Conservation (phyloP, 2,329 filamentous ascomycete genomes). For the Leptographium flavum region DNA sequence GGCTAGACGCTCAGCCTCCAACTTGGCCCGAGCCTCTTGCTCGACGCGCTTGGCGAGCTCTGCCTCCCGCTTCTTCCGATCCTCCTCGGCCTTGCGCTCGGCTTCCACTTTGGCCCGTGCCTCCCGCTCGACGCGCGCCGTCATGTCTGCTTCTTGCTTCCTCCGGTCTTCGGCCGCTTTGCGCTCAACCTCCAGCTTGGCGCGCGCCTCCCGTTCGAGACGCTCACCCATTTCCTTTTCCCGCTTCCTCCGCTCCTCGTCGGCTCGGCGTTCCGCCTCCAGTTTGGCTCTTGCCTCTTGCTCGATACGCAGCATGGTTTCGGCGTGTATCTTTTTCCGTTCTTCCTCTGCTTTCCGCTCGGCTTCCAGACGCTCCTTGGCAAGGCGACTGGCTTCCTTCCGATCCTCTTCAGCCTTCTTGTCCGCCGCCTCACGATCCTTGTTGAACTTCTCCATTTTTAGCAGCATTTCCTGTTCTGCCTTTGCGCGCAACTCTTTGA, state of each 20-base stretch:
- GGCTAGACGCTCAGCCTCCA: constrained; percentile 20
- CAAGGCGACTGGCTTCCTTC: neutral
- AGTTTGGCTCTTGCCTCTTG: constrained; percentile 21
- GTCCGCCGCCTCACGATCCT: constrained; percentile 25
- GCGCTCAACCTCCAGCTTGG: constrained; percentile 17
- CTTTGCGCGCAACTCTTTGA: constrained; percentile 25
- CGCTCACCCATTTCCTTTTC: constrained; percentile 18
- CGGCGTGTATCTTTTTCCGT: constrained; percentile 17
- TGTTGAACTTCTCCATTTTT: constrained; percentile 17
- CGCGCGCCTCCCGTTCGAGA: neutral
- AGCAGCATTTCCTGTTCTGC: constrained; percentile 13
- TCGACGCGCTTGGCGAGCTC: neutral
- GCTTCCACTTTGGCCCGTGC: constrained; percentile 24
- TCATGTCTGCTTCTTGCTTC: constrained; percentile 18
- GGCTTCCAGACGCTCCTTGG: constrained; percentile 16
- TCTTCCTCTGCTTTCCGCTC: constrained; percentile 21
- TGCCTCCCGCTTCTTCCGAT: constrained; percentile 26
- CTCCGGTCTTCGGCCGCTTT: constrained; percentile 22
- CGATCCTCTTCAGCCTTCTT: constrained; percentile 24
- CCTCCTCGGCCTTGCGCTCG: constrained; percentile 25
- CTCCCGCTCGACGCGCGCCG: constrained; percentile 19
- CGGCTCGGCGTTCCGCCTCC: constrained; percentile 24
- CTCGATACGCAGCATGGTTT: constrained; percentile 20
- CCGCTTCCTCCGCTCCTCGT: constrained; percentile 25
- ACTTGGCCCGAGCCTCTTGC: neutral